Conservation (phyloP, 352 stramenopile genomes). For the Globisporangium lucens region DNA sequence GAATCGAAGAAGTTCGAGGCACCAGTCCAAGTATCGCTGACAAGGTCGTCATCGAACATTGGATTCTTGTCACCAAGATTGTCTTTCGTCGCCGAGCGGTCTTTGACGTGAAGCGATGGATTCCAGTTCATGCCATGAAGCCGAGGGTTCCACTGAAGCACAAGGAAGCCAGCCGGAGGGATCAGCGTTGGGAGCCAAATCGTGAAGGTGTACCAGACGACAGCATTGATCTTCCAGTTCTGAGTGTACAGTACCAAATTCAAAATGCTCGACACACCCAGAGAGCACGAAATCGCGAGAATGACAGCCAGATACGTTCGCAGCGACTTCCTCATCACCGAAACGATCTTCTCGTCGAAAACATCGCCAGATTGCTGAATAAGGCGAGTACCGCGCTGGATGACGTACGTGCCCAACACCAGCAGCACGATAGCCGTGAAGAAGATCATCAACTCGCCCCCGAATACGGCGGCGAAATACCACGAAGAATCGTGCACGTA, state of each 20-base stretch:
- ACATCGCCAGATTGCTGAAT: slow-evolving; percentile 75
- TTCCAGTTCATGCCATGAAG: slow-evolving; percentile 75
- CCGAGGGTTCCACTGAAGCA: slow-evolving; percentile 84
- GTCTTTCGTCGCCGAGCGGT: slow-evolving; percentile 36
- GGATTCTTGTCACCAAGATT: slow-evolving; percentile 35
- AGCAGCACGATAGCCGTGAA: slow-evolving; percentile 55
- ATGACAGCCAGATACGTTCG: slow-evolving; percentile 78
- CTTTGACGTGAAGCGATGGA: slow-evolving; percentile 50
- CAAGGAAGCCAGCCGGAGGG: slow-evolving; percentile 67
- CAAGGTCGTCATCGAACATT: slow-evolving; percentile 28
- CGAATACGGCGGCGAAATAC: slow-evolving; percentile 56
- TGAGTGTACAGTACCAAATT: slow-evolving; percentile 65
- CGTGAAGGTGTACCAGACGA: slow-evolving; percentile 80
- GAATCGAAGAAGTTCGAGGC: slow-evolving; percentile 74
- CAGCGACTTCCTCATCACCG: slow-evolving; percentile 77
- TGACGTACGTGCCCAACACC: slow-evolving; percentile 62
- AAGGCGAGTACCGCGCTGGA: slow-evolving; percentile 61
- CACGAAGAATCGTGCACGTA: slow-evolving; percentile 60
- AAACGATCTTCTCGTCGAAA: slow-evolving; percentile 68
- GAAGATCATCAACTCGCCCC: slow-evolving; percentile 59
- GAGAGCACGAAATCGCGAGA: slow-evolving; percentile 60
- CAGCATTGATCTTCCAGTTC: slow-evolving; percentile 58
- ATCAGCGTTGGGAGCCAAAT: slow-evolving; percentile 78
- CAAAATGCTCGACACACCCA: slow-evolving; percentile 57
- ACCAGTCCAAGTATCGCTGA: slow-evolving; percentile 58